Percentiles rank a stretch among this genome's conserved stretches.
Evolutionary conservation across 2,329 filamentous ascomycete species (phyloP).

Genomic region (Chaetomium sp.): DNA sequence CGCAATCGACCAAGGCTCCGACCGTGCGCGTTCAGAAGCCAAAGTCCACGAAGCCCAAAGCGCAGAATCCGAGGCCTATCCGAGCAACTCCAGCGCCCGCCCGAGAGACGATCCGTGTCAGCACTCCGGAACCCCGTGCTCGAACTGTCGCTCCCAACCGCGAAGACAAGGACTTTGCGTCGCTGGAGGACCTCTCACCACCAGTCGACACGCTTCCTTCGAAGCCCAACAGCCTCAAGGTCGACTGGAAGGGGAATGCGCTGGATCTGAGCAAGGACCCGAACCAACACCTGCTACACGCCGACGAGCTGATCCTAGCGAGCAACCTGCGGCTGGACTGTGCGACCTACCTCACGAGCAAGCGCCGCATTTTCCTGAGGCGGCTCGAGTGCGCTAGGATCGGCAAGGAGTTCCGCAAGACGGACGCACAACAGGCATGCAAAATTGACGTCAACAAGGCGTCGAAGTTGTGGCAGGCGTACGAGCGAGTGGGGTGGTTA

Average conservation of each 20-base stretch:
- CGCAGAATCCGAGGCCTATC: conserved; percentile 40
- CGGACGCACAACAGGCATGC: conserved; percentile 92
- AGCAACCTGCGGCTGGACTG: conserved; percentile 80
- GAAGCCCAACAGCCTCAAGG: conserved; percentile 72
- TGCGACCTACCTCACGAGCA: conserved; percentile 87
- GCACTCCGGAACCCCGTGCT: conserved; percentile 54
- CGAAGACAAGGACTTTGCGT: conserved; percentile 79
- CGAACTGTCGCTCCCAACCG: conserved; percentile 65
- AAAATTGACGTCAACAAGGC: conserved; percentile 99
- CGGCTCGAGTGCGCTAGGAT: conserved; percentile 68
- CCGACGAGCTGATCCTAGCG: conserved; percentile 75
- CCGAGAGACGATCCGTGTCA: conserved; percentile 43
- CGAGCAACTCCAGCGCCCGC: conserved; percentile 38
- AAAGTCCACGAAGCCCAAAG: conserved; percentile 26
- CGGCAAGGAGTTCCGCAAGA: conserved; percentile 89
- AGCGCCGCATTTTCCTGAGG: conserved; percentile 84
- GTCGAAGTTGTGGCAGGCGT: conserved; percentile 87
- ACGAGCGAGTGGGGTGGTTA: conserved; percentile 85
- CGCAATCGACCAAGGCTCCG: conserved; percentile 33
- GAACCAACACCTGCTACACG: conserved; percentile 69
- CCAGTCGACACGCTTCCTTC: conserved; percentile 65
- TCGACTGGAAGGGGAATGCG: conserved; percentile 82
- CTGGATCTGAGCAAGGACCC: conserved; percentile 76
- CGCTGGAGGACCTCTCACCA: conserved; percentile 73
- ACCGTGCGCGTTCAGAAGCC: conserved; percentile 39